These are phyloP conservation scores for Hymenochaete sp. DNA, from an alignment of 1,284 basidiomycete species.

Conservation along the genomic window DNA sequence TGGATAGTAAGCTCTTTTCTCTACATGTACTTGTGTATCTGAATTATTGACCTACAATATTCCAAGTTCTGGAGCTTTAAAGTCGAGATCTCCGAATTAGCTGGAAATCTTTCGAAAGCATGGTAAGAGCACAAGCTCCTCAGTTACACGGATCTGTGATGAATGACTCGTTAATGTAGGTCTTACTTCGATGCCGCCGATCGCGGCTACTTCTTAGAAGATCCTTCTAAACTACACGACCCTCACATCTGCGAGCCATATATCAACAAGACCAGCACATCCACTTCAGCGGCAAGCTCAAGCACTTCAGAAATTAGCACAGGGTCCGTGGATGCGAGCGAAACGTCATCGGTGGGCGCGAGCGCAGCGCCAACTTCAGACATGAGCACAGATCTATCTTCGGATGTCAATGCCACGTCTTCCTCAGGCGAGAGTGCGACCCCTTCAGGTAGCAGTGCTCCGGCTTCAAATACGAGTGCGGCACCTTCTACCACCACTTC, in stretches of 20 bases:
- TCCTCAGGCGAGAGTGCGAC: too few relatives aligned
- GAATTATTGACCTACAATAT: constrained; percentile 1
- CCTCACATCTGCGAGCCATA: constrained; percentile 52
- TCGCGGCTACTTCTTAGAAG: constrained; percentile 50
- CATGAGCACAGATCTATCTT: too few relatives aligned
- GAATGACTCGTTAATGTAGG: constrained; percentile 31
- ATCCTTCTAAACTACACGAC: constrained; percentile 49
- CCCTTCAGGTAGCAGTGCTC: too few relatives aligned
- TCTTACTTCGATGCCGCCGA: constrained; percentile 60
- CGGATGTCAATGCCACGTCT: too few relatives aligned
- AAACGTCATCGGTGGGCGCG: not conserved
- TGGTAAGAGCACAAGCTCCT: constrained; percentile 35
- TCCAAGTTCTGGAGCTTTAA: constrained; percentile 72
- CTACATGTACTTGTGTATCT: not conserved
- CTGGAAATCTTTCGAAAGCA: constrained; percentile 43
- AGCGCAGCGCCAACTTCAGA: too few relatives aligned
- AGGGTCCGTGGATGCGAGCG: not conserved
- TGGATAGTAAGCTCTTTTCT: constrained; percentile 48
- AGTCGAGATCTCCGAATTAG: constrained; percentile 45
- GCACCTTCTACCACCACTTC: too few relatives aligned
- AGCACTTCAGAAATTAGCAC: too few relatives aligned
- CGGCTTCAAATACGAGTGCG: too few relatives aligned
- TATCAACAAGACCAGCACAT: not conserved
- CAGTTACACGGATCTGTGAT: not conserved
- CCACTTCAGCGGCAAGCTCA: too few relatives aligned